These are phyloP conservation scores for Thermoascus crustaceus DNA, from an alignment of 2,329 filamentous ascomycete genomes.

Conservation along the genomic window DNA sequence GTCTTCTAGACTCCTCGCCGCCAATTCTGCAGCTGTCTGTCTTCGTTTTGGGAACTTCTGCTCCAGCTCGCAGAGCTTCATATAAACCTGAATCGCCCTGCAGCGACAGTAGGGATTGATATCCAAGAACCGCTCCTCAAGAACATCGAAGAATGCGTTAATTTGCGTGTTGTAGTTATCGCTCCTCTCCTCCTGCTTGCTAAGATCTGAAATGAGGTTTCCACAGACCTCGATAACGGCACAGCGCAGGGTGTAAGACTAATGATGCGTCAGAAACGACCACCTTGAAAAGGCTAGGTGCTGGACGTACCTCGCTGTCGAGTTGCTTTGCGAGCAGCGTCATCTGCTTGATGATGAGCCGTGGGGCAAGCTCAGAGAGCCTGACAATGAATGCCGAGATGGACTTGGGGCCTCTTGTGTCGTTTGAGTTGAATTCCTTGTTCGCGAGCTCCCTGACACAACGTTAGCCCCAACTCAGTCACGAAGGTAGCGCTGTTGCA, in stretches of 20 bases:
- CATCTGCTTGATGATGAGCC: constrained; percentile 95
- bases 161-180: constrained; percentile 94
- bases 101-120: constrained; percentile 94
- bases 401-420: constrained; percentile 90
- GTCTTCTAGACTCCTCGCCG: constrained; percentile 83
- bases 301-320: constrained; percentile 69
- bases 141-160: constrained; percentile 91
- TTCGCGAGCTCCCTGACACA: constrained; percentile 70
- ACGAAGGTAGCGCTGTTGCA: neutral
- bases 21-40: constrained; percentile 78
- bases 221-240: constrained; percentile 95
- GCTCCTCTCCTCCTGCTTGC: constrained; percentile 79
- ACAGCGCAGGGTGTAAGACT: constrained; percentile 88
- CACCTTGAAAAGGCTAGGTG: neutral
- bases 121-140: constrained; percentile 93
- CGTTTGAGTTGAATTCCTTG: constrained; percentile 96
- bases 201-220: constrained; percentile 85
- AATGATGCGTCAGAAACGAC: constrained; percentile 2
- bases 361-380: constrained; percentile 82
- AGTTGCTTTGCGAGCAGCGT: constrained; percentile 88
- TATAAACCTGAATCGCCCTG: constrained; percentile 84
- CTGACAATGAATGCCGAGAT: constrained; percentile 90
- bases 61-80: constrained; percentile 86
- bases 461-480: constrained; percentile 13
- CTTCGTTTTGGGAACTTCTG: constrained; percentile 91